Percentiles rank a stretch among this genome's conserved stretches.
Conservation (phyloP, 2,329 filamentous ascomycete species). For the Alternaria incomplexa region DNA sequence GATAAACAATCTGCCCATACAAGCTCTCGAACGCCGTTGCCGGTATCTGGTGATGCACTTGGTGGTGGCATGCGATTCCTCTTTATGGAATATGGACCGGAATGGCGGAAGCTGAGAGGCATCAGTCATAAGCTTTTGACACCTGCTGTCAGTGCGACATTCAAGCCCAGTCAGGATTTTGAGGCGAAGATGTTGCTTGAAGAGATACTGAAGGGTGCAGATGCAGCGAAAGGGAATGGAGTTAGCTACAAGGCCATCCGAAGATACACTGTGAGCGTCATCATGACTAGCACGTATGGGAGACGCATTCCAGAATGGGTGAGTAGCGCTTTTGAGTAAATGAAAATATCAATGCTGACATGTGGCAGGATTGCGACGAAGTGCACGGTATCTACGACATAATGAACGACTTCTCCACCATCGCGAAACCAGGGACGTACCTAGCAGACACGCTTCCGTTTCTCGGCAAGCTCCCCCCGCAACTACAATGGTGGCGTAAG, state of each 20-base stretch:
- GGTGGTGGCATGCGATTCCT: constrained; percentile 51
- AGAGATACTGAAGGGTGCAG: constrained; percentile 47
- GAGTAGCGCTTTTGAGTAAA: constrained; percentile 2
- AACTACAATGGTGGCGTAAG: constrained; percentile 42
- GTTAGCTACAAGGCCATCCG: constrained; percentile 36
- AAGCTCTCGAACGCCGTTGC: constrained; percentile 47
- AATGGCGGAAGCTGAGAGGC: constrained; percentile 50
- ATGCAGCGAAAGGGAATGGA: constrained; percentile 24
- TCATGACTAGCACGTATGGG: constrained; percentile 48
- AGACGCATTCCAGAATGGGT: constrained; percentile 41
- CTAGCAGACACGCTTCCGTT: constrained; percentile 42
- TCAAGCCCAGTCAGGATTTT: constrained; percentile 54
- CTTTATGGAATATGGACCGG: constrained; percentile 50
- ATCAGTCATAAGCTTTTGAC: constrained; percentile 51
- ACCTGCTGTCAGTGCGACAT: constrained; percentile 45
- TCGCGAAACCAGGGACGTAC: constrained; percentile 37
- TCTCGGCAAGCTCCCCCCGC: constrained; percentile 31
- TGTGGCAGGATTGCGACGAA: constrained; percentile 37
- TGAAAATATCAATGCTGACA: background rate
- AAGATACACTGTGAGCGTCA: constrained; percentile 42
- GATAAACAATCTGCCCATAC: constrained; percentile 49
- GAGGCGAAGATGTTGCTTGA: constrained; percentile 54
- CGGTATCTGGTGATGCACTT: constrained; percentile 50
- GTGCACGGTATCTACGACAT: constrained; percentile 41
- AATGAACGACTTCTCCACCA: constrained; percentile 44